A percentile compares a stretch with the other conserved stretches of the same genome.
These are phyloP conservation scores for Pseudopediastrum boryanum DNA, from an alignment of 139 green algal species.

Conservation along the genomic window DNA sequence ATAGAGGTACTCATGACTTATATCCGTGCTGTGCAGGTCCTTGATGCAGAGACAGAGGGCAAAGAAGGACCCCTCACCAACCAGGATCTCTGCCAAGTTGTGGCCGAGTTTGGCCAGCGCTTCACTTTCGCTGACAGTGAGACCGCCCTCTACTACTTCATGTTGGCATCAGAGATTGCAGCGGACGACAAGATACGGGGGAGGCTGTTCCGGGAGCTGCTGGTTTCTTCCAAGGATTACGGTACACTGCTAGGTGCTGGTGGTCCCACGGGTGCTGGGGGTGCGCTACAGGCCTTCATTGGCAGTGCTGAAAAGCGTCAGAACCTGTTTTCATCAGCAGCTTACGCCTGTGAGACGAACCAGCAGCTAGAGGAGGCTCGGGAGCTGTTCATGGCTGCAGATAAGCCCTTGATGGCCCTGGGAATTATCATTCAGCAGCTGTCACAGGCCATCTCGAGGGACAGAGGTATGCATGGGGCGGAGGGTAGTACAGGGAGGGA, in stretches of 20 bases:
- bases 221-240: slow-evolving; percentile 63
- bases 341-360: slow-evolving; percentile 73
- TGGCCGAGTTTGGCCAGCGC: slow-evolving; percentile 24
- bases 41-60: too few relatives aligned
- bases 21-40: too few relatives aligned
- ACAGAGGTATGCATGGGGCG: neutral
- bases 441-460: slow-evolving; percentile 44
- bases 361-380: slow-evolving; percentile 46
- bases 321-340: slow-evolving; percentile 72
- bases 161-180: slow-evolving; percentile 61
- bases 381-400: slow-evolving; percentile 86
- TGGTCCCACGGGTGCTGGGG: slow-evolving; percentile 58
- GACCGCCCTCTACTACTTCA: slow-evolving; percentile 82
- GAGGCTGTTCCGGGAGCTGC: slow-evolving; percentile 67
- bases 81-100: too few relatives aligned
- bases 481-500: neutral
- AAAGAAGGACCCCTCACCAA: too few relatives aligned
- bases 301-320: slow-evolving; percentile 40
- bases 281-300: slow-evolving; percentile 35
- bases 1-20: too few relatives aligned
- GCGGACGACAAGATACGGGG: slow-evolving; percentile 55
- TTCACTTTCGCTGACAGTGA: slow-evolving; percentile 26
- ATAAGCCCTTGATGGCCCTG: slow-evolving; percentile 65
- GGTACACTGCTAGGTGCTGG: slow-evolving; percentile 44
- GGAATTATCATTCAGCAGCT: slow-evolving; percentile 73